Percentiles rank a stretch among this genome's conserved stretches.
These are phyloP conservation scores for Trebouxia gelatinosa DNA, from an alignment of 163 green algal species.

Conservation along the genomic window DNA sequence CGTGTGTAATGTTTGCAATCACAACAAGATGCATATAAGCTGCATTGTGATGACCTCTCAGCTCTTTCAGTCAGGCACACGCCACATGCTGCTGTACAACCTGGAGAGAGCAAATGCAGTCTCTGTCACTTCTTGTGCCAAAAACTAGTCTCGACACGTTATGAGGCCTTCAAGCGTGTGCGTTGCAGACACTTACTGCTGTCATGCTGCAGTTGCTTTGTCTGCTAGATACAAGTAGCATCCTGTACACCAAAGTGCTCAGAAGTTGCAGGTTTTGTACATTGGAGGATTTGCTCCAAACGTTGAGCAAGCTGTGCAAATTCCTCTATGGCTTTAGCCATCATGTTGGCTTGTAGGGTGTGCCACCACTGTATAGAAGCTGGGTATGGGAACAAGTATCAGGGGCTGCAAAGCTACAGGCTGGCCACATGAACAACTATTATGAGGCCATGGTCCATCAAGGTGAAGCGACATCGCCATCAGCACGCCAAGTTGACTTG, in stretches of 20 bases:
- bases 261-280: neutral
- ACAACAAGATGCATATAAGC: neutral
- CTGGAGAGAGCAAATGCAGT: no score
- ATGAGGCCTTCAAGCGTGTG: no score
- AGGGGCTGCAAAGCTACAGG: slow-evolving; percentile 51
- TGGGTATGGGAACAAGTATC: slow-evolving; percentile 76
- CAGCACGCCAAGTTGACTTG: slow-evolving; percentile 74
- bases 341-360: slow-evolving; percentile 48
- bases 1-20: no score
- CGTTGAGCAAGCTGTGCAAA: neutral
- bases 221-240: neutral
- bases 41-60: neutral
- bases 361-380: slow-evolving; percentile 67
- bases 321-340: neutral
- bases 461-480: slow-evolving; percentile 49
- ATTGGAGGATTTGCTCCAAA: neutral
- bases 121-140: no score
- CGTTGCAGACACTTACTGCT: no score
- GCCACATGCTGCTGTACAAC: no score
- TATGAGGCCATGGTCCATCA: slow-evolving; percentile 66
- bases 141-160: no score
- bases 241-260: neutral
- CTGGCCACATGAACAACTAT: slow-evolving; percentile 47
- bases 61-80: neutral
- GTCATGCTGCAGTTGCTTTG: neutral